Evolutionary conservation across 2,329 filamentous ascomycete genomes (phyloP).

Genomic region (Botrytis porri): DNA sequence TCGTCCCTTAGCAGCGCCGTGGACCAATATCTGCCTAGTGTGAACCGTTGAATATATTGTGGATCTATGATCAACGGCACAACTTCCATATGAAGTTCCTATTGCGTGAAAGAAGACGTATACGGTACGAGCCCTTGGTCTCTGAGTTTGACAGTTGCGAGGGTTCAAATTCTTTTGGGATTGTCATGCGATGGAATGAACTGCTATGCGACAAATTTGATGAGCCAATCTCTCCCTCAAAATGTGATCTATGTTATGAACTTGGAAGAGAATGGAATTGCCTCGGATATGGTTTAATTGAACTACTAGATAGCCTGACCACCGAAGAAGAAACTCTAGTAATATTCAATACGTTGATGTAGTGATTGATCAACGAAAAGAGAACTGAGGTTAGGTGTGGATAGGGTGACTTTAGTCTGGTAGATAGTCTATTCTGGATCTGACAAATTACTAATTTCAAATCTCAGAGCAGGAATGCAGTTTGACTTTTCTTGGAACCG

Average conservation of each 20-base stretch:
- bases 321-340: neutral
- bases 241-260: neutral
- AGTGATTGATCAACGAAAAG: neutral
- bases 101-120: neutral
- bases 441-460: neutral
- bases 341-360: neutral
- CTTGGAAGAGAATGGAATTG: too few species aligned
- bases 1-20: neutral
- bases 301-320: neutral
- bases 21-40: neutral
- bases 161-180: neutral
- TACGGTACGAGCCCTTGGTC: neutral
- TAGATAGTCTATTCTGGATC: neutral
- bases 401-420: neutral
- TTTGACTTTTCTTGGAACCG: neutral
- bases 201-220: neutral
- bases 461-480: neutral
- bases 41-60: neutral
- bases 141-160: neutral
- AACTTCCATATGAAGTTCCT: neutral
- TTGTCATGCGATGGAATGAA: neutral
- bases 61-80: too few species aligned
- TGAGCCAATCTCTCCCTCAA: neutral
- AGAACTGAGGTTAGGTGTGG: neutral
- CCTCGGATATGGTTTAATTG: neutral